phyloP scores from a whole-genome alignment of 2,329 filamentous ascomycete genomes.

The Calonectria naviculata region DNA sequence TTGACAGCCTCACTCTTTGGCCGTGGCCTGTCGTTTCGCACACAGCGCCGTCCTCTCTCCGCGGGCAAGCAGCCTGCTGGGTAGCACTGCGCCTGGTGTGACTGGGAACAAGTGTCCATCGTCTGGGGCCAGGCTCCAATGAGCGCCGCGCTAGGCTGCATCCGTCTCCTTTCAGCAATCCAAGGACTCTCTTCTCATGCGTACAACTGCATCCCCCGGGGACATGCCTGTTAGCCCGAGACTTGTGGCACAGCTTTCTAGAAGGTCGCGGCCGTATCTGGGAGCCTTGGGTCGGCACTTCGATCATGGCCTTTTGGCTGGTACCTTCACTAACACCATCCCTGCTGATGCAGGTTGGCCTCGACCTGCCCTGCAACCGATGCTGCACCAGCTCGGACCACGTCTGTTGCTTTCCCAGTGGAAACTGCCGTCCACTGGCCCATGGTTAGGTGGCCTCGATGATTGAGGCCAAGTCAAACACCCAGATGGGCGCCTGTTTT shows the following conservation, averaged over 20 bases:
- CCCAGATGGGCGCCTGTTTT: constrained; percentile 32
- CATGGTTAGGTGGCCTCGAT: constrained; percentile 20
- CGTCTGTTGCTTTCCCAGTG: constrained; percentile 35
- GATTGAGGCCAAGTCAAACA: constrained; percentile 18
- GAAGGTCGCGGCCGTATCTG: background rate
- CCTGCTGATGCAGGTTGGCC: constrained; percentile 1
- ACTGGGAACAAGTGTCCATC: constrained; percentile 30
- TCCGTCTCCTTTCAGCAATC: constrained; percentile 38
- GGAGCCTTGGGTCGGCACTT: constrained; percentile 10
- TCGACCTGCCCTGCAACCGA: constrained; percentile 20
- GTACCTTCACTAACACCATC: constrained; percentile 9
- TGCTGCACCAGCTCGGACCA: constrained; percentile 33
- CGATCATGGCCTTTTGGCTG: background rate
- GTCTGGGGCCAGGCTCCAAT: constrained; percentile 27
- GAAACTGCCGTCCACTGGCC: constrained; percentile 19
- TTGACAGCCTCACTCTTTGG: constrained; percentile 41
- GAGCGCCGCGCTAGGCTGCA: constrained; percentile 33
- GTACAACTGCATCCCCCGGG: background rate
- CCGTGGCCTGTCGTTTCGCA: constrained; percentile 28
- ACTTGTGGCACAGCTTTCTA: constrained; percentile 12
- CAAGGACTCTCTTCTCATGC: constrained; percentile 26
- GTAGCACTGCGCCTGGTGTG: constrained; percentile 35
- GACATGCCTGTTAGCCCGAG: constrained; percentile 1
- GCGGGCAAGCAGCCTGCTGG: constrained; percentile 24
- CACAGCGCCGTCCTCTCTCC: constrained; percentile 31